Percentiles rank a stretch among this genome's conserved stretches.
phyloP scores from a whole-genome alignment of 208 protist species.

The Trypanosoma lewisi region DNA sequence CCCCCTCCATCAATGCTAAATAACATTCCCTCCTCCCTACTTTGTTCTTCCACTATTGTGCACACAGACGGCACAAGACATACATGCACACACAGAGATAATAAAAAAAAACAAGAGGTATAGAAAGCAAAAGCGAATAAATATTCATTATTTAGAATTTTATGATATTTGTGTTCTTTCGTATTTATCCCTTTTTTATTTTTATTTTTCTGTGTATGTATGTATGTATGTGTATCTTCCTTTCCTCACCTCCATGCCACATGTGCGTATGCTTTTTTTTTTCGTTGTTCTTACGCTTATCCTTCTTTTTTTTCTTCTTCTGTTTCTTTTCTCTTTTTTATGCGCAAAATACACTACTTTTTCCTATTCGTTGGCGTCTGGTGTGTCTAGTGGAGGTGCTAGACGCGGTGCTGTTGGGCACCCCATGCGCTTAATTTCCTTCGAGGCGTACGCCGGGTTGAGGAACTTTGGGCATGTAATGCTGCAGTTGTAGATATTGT shows the following conservation, averaged over 20 bases:
- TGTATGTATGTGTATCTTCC: conserved; percentile 13
- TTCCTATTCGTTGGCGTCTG: conserved; percentile 21
- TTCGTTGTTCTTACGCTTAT: neutral
- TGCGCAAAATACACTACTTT: neutral
- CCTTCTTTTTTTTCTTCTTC: conserved; percentile 3
- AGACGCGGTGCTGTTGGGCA: conserved; percentile 58
- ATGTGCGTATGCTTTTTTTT: conserved; percentile 7
- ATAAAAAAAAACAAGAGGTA: conserved; percentile 9
- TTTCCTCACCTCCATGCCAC: neutral
- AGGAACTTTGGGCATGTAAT: conserved; percentile 91
- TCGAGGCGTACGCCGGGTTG: conserved; percentile 82
- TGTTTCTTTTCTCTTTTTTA: conserved; percentile 1
- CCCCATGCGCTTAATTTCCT: conserved; percentile 86
- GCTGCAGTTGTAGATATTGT: conserved; percentile 92
- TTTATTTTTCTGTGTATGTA: conserved; percentile 8
- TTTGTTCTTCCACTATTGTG: neutral
- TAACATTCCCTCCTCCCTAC: neutral
- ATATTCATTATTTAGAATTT: conserved; percentile 1
- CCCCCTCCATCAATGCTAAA: neutral
- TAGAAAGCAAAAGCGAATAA: conserved; percentile 26
- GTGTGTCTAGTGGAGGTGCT: conserved; percentile 37
- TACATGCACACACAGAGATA: conserved; percentile 1
- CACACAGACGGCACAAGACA: neutral
- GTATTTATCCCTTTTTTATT: neutral
- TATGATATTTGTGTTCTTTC: too few species aligned